A percentile compares a stretch with the other conserved stretches of the same genome.
Evolutionary conservation across 2,329 filamentous ascomycete genomes (phyloP).

Genomic region (Oidium heveae): DNA sequence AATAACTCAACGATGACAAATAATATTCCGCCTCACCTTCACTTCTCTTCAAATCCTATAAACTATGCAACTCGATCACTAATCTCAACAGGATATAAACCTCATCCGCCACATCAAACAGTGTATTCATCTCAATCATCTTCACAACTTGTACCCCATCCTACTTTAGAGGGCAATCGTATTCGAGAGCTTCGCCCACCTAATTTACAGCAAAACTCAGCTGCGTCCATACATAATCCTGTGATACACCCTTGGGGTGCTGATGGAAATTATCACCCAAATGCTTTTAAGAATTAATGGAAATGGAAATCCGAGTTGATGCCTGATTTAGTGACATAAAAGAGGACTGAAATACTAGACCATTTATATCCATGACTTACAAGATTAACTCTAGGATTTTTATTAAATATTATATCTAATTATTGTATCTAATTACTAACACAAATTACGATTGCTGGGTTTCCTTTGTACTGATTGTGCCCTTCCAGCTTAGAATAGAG

Average conservation of each 20-base stretch:
- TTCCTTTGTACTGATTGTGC: no score
- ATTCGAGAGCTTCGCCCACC: conserved; percentile 5
- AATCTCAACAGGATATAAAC: background rate
- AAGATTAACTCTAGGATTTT: no score
- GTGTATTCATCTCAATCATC: background rate
- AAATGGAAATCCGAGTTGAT: no score
- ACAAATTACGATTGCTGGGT: no score
- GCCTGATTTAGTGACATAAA: no score
- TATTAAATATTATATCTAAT: no score
- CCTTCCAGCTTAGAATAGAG: no score
- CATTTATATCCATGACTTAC: no score
- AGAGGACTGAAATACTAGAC: no score
- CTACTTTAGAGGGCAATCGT: background rate
- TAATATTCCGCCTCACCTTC: background rate
- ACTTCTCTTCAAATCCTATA: background rate
- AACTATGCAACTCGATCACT: background rate
- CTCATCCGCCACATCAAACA: background rate
- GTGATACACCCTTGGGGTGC: background rate
- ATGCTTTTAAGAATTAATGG: background rate
- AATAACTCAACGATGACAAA: no score
- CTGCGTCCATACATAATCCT: background rate
- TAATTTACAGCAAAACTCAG: background rate
- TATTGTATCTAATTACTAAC: no score
- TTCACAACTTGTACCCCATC: background rate
- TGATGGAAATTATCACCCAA: background rate